These are phyloP conservation scores for Metschnikowia noctiluminum DNA, from an alignment of 805 yeast genomes.

Conservation along the genomic window DNA sequence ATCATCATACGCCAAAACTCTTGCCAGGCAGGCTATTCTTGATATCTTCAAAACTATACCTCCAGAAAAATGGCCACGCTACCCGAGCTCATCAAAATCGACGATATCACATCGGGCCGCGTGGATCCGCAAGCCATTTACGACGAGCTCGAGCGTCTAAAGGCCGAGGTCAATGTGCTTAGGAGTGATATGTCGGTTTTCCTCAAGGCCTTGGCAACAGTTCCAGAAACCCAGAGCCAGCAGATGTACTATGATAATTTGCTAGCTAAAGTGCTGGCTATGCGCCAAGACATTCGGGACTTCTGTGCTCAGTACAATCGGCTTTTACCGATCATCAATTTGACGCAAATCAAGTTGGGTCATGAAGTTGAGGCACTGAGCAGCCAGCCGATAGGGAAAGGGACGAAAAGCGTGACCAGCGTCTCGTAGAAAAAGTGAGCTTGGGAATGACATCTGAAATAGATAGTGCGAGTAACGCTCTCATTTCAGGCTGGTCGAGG, in stretches of 20 bases:
- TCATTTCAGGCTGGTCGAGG: too few species aligned
- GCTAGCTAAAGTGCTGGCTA: constrained; percentile 31
- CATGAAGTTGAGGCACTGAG: constrained; percentile 44
- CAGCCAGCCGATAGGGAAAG: neutral
- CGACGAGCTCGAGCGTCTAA: constrained; percentile 39
- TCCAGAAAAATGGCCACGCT: constrained; percentile 5
- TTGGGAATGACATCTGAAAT: too few species aligned
- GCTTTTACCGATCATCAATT: constrained; percentile 47
- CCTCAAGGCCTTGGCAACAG: constrained; percentile 35
- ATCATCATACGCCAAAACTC: too few species aligned
- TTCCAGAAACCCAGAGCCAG: constrained; percentile 30
- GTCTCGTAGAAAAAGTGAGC: neutral
- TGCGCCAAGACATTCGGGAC: constrained; percentile 39
- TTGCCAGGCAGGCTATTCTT: too few species aligned
- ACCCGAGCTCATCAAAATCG: constrained; percentile 27
- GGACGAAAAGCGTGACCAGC: neutral
- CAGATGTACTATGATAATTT: constrained; percentile 38
- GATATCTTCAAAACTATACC: too few species aligned
- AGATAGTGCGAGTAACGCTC: too few species aligned
- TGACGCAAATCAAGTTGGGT: constrained; percentile 49
- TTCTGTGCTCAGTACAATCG: constrained; percentile 44
- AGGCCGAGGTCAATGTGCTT: constrained; percentile 40
- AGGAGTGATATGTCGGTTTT: constrained; percentile 41
- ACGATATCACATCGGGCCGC: constrained; percentile 42
- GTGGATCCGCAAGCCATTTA: constrained; percentile 42